Conservation (phyloP, 495 filamentous ascomycete species). For the Astrocystis sublimbata region DNA sequence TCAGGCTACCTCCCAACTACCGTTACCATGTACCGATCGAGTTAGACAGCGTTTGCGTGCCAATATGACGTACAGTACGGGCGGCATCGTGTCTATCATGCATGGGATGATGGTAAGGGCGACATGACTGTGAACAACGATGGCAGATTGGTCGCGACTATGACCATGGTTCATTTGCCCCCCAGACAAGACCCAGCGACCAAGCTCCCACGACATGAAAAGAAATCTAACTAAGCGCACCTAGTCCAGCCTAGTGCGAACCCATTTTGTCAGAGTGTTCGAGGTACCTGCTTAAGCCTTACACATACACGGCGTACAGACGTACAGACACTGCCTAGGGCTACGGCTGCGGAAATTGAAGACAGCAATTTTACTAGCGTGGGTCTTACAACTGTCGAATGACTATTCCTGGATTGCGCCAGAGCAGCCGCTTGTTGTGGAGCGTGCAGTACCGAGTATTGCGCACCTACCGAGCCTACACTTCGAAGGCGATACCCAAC, state of each 20-base stretch:
- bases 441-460: background rate
- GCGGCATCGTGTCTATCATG: too few relatives aligned
- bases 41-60: background rate
- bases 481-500: background rate
- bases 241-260: background rate
- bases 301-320: too few relatives aligned
- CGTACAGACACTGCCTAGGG: too few relatives aligned
- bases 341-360: constrained; percentile 3
- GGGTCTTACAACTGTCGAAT: background rate
- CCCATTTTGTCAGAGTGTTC: background rate
- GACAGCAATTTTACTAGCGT: background rate
- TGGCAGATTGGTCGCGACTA: background rate
- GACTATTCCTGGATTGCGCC: background rate
- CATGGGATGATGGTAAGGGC: too few relatives aligned
- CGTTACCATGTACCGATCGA: background rate
- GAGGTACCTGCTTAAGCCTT: too few relatives aligned
- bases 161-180: background rate
- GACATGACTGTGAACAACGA: background rate
- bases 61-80: background rate
- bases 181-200: too few relatives aligned
- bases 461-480: background rate
- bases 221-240: background rate
- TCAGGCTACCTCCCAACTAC: constrained; percentile 9
- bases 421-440: background rate
- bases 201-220: background rate